Percentiles rank a stretch among this genome's conserved stretches.
Conservation (phyloP, 805 yeast genomes). For the Priceomyces medius region DNA sequence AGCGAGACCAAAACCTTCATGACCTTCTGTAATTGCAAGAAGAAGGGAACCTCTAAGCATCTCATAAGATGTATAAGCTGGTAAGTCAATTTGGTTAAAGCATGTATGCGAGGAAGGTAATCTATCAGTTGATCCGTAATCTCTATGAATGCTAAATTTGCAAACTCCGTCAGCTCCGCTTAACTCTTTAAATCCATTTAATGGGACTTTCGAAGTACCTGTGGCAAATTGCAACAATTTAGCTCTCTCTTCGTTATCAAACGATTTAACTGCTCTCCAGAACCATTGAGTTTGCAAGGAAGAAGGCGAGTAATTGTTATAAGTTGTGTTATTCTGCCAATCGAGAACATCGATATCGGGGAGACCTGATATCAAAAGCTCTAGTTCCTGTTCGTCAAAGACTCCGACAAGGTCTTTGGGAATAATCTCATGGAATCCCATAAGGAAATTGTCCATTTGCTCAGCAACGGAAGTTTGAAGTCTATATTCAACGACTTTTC, state of each 20-base stretch:
- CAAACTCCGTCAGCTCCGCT: slow-evolving; percentile 85
- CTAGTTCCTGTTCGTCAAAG: slow-evolving; percentile 94
- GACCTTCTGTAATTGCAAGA: slow-evolving; percentile 89
- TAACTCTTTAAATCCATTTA: slow-evolving; percentile 87
- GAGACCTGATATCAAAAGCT: slow-evolving; percentile 85
- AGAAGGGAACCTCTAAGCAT: slow-evolving; percentile 76
- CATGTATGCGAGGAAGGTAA: slow-evolving; percentile 97
- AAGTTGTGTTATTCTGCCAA: slow-evolving; percentile 84
- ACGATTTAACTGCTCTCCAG: slow-evolving; percentile 96
- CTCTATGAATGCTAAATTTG: slow-evolving; percentile 86
- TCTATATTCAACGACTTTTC: slow-evolving; percentile 81
- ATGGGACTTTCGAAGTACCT: slow-evolving; percentile 94
- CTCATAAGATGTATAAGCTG: slow-evolving; percentile 88
- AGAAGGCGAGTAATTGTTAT: slow-evolving; percentile 77
- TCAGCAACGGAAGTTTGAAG: slow-evolving; percentile 79
- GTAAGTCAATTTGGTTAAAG: slow-evolving; percentile 91
- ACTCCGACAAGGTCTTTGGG: slow-evolving; percentile 79
- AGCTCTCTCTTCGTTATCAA: slow-evolving; percentile 92
- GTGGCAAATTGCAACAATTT: slow-evolving; percentile 93
- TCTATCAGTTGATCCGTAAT: slow-evolving; percentile 80
- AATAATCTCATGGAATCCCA: slow-evolving; percentile 88
- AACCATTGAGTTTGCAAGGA: slow-evolving; percentile 93
- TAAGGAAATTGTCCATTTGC: slow-evolving; percentile 80
- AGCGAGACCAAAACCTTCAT: slow-evolving; percentile 93
- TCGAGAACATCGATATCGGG: slow-evolving; percentile 96